Evolutionary conservation across 1,284 basidiomycete genomes (phyloP).

Genomic region (Psilocybe mexicana): DNA sequence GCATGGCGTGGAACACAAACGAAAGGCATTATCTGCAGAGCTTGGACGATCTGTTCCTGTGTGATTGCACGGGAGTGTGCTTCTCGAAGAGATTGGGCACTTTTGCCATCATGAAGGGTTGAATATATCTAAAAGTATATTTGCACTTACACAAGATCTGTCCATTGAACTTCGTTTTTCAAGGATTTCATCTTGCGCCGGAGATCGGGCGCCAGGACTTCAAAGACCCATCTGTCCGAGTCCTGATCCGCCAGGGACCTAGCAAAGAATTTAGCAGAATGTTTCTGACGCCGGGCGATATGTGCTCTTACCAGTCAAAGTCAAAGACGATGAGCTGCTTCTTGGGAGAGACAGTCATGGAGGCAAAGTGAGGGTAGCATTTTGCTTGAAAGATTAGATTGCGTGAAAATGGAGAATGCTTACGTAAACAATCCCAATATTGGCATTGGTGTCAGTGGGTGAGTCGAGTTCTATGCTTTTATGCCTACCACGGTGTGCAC

Average conservation of each 20-base stretch:
- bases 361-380: slow-evolving; percentile 14
- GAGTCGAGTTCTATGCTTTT: slow-evolving; percentile 16
- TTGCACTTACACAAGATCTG: slow-evolving; percentile 83
- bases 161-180: slow-evolving; percentile 80
- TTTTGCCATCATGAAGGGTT: slow-evolving; percentile 29
- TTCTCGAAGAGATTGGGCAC: slow-evolving; percentile 75
- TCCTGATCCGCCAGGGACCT: slow-evolving; percentile 95
- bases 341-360: slow-evolving; percentile 39
- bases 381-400: slow-evolving; percentile 15
- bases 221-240: slow-evolving; percentile 95
- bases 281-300: neutral
- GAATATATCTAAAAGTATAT: neutral
- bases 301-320: slow-evolving; percentile 85
- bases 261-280: neutral
- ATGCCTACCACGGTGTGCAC: slow-evolving; percentile 60
- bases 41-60: slow-evolving; percentile 73
- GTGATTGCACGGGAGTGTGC: slow-evolving; percentile 70
- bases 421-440: slow-evolving; percentile 14
- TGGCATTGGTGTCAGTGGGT: neutral
- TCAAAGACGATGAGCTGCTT: slow-evolving; percentile 92
- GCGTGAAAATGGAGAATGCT: slow-evolving; percentile 14
- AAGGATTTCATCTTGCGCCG: slow-evolving; percentile 82
- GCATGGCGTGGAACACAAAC: slow-evolving; percentile 48
- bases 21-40: slow-evolving; percentile 84
- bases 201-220: slow-evolving; percentile 85